Percentiles rank a stretch among this genome's conserved stretches.
phyloP scores from a whole-genome alignment of 345 rosid genomes.

The Odontarrhena argentea region DNA sequence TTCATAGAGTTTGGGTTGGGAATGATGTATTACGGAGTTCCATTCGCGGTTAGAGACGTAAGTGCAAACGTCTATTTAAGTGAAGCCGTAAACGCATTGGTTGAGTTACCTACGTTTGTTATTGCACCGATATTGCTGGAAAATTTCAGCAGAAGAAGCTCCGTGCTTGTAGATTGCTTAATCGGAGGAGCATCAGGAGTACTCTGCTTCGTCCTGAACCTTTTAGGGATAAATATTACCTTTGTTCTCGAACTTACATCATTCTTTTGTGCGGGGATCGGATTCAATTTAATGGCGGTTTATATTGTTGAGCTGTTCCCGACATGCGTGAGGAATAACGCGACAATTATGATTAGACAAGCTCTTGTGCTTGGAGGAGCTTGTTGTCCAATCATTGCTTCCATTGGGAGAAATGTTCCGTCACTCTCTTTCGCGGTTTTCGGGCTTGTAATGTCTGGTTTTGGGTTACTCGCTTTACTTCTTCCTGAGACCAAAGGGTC shows the following conservation, averaged over 20 bases:
- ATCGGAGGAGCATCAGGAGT: constrained; percentile 47
- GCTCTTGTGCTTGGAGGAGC: constrained; percentile 42
- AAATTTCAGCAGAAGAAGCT: constrained; percentile 41
- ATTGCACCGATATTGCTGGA: constrained; percentile 44
- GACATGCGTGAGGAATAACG: constrained; percentile 53
- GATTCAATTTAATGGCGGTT: constrained; percentile 47
- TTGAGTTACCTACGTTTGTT: constrained; percentile 46
- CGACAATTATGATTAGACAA: constrained; percentile 51
- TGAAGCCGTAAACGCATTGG: constrained; percentile 47
- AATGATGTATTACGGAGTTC: constrained; percentile 51
- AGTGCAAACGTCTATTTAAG: constrained; percentile 47
- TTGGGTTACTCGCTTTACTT: constrained; percentile 37
- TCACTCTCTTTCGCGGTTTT: constrained; percentile 43
- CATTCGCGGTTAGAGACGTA: constrained; percentile 50
- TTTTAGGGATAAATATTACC: not conserved
- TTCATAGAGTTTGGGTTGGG: constrained; percentile 51
- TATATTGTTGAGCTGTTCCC: constrained; percentile 57
- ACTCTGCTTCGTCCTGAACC: constrained; percentile 33
- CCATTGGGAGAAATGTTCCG: constrained; percentile 34
- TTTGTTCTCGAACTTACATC: constrained; percentile 54
- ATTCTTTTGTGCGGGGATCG: constrained; percentile 51
- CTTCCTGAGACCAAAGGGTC: constrained; percentile 47
- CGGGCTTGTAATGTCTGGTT: constrained; percentile 29
- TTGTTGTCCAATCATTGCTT: constrained; percentile 42
- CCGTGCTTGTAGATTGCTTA: constrained; percentile 41